phyloP scores from a whole-genome alignment of 2,329 filamentous ascomycete species.

The Penicillium griseofulvum region DNA sequence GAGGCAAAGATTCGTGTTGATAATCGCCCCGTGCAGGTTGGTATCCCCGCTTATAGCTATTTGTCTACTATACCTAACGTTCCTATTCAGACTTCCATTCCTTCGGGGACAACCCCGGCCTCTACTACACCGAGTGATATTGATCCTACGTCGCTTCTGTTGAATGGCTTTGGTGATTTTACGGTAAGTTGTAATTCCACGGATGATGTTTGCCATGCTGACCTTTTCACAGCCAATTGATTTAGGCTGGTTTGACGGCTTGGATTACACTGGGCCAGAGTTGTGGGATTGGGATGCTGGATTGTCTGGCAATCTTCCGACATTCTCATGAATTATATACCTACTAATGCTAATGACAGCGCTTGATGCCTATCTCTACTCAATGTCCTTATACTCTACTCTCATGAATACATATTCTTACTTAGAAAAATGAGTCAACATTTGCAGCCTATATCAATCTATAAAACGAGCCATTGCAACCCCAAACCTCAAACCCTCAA shows the following conservation, averaged over 20 bases:
- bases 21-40: conserved; percentile 18
- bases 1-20: conserved; percentile 20
- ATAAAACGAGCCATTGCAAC: neutral
- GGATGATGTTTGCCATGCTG: conserved; percentile 2
- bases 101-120: conserved; percentile 11
- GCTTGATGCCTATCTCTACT: neutral
- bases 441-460: neutral
- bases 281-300: conserved; percentile 33
- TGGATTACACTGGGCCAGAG: conserved; percentile 26
- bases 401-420: neutral
- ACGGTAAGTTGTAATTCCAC: conserved; percentile 19
- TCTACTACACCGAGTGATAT: conserved; percentile 22
- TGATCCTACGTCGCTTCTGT: conserved; percentile 25
- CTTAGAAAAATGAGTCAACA: neutral
- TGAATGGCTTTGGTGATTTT: conserved; percentile 22
- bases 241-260: conserved; percentile 31
- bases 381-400: neutral
- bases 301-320: conserved; percentile 20
- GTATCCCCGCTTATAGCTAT: neutral
- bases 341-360: neutral
- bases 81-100: conserved; percentile 13
- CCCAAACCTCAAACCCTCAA: neutral
- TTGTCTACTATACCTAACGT: conserved; percentile 7
- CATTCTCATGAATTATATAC: conserved; percentile 4
- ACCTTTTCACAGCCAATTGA: conserved; percentile 27